Evolutionary conservation across 345 rosid species (phyloP), one percentile per base, ranked within the genome.

Genomic region (Turnera subulata): DNA sequence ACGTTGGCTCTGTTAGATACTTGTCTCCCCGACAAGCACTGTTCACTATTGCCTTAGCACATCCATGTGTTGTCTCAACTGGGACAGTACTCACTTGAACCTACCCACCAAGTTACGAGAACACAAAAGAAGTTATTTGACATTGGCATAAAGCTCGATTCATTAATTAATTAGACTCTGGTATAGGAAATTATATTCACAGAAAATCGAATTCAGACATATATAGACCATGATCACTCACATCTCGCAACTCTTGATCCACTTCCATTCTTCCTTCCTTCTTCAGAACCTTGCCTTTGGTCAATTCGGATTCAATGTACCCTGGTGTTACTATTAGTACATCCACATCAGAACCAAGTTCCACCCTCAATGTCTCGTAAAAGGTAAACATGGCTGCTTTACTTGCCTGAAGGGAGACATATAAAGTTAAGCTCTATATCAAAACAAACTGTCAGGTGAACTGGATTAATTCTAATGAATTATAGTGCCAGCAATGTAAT

Each of bases 1-100:
- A 53, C 0, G 13, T 25, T 20, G 56, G 42, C 22, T 16, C 56
- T 33, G 8, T 19, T 23, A 55, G 14, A 29, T 39, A 38, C 17
- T 55, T 55, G 17, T 55, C 58, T 1, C 58, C 58, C 2, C 58
- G 58, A 26, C 58, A 54, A 0, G 45, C 58, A 19, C 26, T 22
- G 1, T 37, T 21, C 23, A 54, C 26, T 13, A 54, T 54, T 13
- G 46, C 45, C 24, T 38, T 21, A 4, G 46, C 58, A 39, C 58
- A 55, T 20, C 8, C 26, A 4, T 37, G 45, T 6, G 25, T 21
- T 5, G 45, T 35, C 17, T 37, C 46, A 8, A 20, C 25, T 22
- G 46, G 58, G 29, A 39, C 22, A 13, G n/a, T 4, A 13, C 45
- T 16, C 45, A 42, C 45, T 16, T 11, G n/a, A 42, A 1, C 45